Percentiles rank a stretch among this genome's conserved stretches.
Conservation (phyloP, 306 rosid genomes). For the Rosa multiflora region DNA sequence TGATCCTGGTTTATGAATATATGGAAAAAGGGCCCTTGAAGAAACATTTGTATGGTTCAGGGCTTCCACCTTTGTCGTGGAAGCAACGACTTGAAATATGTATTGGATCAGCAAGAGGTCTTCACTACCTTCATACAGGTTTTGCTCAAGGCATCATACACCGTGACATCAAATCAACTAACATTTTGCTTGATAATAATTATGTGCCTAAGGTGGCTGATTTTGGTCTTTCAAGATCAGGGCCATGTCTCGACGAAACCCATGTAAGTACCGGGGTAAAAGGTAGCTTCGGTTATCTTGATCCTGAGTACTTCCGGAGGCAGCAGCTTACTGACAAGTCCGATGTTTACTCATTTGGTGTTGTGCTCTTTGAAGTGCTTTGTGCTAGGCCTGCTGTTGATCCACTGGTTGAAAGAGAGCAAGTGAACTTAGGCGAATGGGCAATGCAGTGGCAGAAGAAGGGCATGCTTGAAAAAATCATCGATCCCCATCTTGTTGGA, state of each 20-base stretch:
- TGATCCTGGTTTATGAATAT: constrained; percentile 93
- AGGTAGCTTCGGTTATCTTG: constrained; percentile 95
- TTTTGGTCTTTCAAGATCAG: constrained; percentile 94
- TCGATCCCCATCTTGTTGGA: constrained; percentile 68
- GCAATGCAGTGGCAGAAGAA: constrained; percentile 82
- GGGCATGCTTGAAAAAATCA: constrained; percentile 70
- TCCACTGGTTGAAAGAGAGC: constrained; percentile 76
- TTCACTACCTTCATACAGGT: constrained; percentile 98
- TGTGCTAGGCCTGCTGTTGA: constrained; percentile 96
- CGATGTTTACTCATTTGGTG: constrained; percentile 94
- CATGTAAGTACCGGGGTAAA: constrained; percentile 96
- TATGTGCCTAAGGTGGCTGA: constrained; percentile 97
- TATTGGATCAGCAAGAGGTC: constrained; percentile 95
- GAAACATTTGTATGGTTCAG: constrained; percentile 72
- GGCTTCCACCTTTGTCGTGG: constrained; percentile 63
- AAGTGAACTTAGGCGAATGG: constrained; percentile 94
- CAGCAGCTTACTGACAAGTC: constrained; percentile 98
- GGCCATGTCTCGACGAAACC: constrained; percentile 85
- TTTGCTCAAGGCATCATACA: constrained; percentile 96
- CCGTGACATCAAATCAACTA: constrained; percentile 96
- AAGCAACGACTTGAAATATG: constrained; percentile 93
- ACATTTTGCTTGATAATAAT: constrained; percentile 80
- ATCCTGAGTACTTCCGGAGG: constrained; percentile 93
- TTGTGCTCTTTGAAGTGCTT: constrained; percentile 91
- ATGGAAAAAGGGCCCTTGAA: constrained; percentile 86